phyloP scores from a whole-genome alignment of 106 monocot genomes.

The Chionographis japonica region DNA sequence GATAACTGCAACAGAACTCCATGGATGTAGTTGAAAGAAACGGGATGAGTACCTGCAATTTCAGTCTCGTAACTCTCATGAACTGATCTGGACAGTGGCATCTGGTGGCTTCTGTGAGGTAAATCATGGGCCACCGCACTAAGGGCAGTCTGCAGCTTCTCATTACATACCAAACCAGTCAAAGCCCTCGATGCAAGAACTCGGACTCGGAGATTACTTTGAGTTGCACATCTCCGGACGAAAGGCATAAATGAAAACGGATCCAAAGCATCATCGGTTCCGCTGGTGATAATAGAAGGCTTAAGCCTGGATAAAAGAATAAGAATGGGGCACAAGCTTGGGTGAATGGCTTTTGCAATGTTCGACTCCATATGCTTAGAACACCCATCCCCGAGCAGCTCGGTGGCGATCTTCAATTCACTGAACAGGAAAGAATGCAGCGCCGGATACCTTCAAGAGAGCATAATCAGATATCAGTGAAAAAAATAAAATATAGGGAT shows the following conservation, averaged over 20 bases:
- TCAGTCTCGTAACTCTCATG: not conserved
- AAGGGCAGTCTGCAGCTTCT: constrained; percentile 60
- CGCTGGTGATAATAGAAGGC: constrained; percentile 70
- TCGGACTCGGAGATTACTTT: constrained; percentile 81
- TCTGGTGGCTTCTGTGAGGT: constrained; percentile 28
- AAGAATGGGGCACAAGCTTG: constrained; percentile 93
- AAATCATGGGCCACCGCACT: constrained; percentile 32
- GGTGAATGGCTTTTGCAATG: constrained; percentile 80
- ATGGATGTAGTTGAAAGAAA: constrained; percentile 82
- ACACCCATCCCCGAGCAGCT: constrained; percentile 39
- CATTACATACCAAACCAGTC: constrained; percentile 88
- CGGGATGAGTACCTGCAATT: not conserved
- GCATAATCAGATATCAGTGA: constrained; percentile 2
- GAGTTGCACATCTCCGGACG: constrained; percentile 74
- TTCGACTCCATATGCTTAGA: constrained; percentile 32
- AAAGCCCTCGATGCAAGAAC: constrained; percentile 88
- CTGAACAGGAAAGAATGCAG: constrained; percentile 74
- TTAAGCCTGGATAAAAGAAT: constrained; percentile 88
- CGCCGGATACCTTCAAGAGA: constrained; percentile 74
- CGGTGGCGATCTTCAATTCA: constrained; percentile 74
- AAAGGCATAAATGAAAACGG: constrained; percentile 79
- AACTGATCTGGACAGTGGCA: not conserved
- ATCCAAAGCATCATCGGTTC: constrained; percentile 65
- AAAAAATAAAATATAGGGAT: not conserved
- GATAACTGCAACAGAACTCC: constrained; percentile 73